Conservation (phyloP, 116 monocot species). For the Trichopus zeylanicus region DNA sequence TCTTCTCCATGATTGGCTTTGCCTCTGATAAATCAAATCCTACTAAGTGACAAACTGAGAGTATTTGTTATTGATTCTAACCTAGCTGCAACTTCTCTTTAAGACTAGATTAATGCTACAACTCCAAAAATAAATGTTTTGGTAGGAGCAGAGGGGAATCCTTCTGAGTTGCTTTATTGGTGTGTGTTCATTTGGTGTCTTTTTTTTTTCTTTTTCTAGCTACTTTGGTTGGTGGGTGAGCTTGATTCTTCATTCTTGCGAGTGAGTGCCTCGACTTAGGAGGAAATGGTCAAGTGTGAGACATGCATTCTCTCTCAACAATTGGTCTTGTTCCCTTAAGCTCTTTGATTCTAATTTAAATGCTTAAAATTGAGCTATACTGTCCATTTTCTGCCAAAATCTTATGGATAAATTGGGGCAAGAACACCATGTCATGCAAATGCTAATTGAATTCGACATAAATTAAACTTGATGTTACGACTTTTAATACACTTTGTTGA, state of each 20-base stretch:
- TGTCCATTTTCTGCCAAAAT: no score
- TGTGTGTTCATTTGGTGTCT: not conserved
- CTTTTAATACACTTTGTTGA: no score
- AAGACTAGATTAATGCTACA: not conserved
- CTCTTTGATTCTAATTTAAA: no score
- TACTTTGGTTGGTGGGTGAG: not conserved
- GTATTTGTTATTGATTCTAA: not conserved
- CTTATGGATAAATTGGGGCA: no score
- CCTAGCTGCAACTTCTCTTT: not conserved
- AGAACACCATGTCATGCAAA: no score
- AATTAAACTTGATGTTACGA: no score
- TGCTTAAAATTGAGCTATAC: no score
- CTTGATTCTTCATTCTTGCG: constrained; percentile 4
- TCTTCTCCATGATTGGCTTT: no score
- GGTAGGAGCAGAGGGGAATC: constrained; percentile 5
- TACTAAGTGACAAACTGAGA: no score
- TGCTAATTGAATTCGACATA: no score
- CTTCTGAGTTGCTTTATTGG: not conserved
- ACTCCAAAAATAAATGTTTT: not conserved
- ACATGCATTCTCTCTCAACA: not conserved
- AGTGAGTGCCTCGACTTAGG: not conserved
- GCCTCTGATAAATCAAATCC: no score
- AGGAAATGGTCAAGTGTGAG: constrained; percentile 2
- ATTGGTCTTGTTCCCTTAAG: no score
- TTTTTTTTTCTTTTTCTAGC: not conserved